Evolutionary conservation across 331 rosid genomes (phyloP).

Genomic region (Cydonia oblonga): DNA sequence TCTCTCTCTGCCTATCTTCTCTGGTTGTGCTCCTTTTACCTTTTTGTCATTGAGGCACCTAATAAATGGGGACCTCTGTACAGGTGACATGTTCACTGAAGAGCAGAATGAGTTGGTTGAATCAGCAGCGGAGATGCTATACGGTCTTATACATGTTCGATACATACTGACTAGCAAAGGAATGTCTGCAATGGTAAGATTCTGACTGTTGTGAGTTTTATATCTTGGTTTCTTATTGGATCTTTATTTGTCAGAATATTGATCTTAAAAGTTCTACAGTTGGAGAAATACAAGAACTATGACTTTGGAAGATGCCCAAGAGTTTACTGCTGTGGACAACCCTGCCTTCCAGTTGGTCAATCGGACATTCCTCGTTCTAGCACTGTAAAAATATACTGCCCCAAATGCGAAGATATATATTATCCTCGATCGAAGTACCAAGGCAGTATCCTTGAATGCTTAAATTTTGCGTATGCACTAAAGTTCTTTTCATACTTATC

Average conservation of each 20-base stretch:
- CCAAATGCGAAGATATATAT: constrained; percentile 93
- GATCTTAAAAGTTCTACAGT: constrained; percentile 19
- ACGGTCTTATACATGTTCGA: constrained; percentile 83
- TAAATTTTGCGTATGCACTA: neutral
- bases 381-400: constrained; percentile 94
- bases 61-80: neutral
- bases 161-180: constrained; percentile 85
- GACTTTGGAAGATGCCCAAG: constrained; percentile 99
- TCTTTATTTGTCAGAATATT: neutral
- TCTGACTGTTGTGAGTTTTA: neutral
- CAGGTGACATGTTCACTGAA: constrained; percentile 93
- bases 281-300: constrained; percentile 83
- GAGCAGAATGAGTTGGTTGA: constrained; percentile 88
- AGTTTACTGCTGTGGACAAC: constrained; percentile 97
- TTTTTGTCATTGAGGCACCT: neutral
- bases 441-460: constrained; percentile 90
- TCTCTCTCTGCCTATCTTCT: too few species aligned
- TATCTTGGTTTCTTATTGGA: neutral
- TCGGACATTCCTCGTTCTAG: constrained; percentile 93
- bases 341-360: constrained; percentile 99
- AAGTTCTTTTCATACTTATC: neutral
- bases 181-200: constrained; percentile 76
- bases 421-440: constrained; percentile 98
- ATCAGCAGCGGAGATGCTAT: constrained; percentile 94
- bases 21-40: neutral